These are phyloP conservation scores for Saposhnikovia divaricata DNA, from an alignment of 129 eudicot species.

Conservation along the genomic window DNA sequence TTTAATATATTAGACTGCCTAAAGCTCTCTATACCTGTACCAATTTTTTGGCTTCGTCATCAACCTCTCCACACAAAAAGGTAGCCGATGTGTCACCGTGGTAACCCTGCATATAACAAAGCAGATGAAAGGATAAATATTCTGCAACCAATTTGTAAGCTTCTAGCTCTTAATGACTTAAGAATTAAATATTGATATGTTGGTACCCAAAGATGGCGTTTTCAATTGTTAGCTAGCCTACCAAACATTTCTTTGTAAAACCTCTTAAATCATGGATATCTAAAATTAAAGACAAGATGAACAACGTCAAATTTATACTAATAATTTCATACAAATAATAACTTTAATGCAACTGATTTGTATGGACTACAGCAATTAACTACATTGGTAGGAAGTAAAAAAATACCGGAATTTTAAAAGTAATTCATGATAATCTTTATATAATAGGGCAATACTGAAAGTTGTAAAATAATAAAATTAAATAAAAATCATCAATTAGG, in stretches of 20 bases:
- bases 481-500: neutral
- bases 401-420: neutral
- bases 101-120: conserved; percentile 59
- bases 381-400: too few relatives aligned
- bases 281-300: neutral
- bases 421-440: neutral
- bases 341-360: neutral
- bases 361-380: neutral
- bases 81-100: conserved; percentile 97
- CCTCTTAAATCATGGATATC: neutral
- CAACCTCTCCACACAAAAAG: conserved; percentile 77
- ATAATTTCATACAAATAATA: neutral
- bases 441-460: neutral
- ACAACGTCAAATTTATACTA: neutral
- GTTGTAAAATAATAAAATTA: neutral
- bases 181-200: neutral
- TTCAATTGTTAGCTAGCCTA: neutral
- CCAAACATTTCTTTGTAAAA: neutral
- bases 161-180: neutral
- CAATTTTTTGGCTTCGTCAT: conserved; percentile 66
- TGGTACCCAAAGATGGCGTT: neutral
- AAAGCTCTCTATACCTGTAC: conserved; percentile 46
- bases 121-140: neutral
- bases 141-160: neutral
- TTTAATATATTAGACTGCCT: neutral